Percentiles rank a stretch among this genome's conserved stretches.
Conservation (phyloP, 257 asterid species). For the Nicotiana otophora region DNA sequence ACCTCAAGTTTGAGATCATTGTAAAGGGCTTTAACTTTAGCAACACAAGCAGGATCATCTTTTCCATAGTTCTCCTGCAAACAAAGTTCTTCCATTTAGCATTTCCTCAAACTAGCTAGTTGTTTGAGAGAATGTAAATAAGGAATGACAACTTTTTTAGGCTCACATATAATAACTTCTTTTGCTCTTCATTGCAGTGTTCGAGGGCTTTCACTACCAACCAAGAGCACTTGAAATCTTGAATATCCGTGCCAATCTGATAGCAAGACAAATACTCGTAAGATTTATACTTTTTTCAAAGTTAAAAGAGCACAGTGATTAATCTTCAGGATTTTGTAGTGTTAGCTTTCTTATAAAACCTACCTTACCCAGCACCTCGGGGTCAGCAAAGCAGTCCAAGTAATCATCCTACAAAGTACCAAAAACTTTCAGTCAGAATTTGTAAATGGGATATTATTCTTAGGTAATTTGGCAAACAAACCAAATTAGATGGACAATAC, state of each 20-base stretch:
- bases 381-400: conserved; percentile 42
- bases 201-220: conserved; percentile 36
- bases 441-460: not conserved
- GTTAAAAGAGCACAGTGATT: not conserved
- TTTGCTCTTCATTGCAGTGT: conserved; percentile 25
- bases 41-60: conserved; percentile 26
- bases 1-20: conserved; percentile 37
- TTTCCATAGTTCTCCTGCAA: conserved; percentile 44
- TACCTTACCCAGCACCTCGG: conserved; percentile 41
- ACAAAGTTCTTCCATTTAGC: not conserved
- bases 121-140: not conserved
- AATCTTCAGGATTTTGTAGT: not conserved
- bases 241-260: conserved; percentile 30
- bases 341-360: not conserved
- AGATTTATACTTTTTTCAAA: not conserved
- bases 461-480: not conserved
- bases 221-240: conserved; percentile 45
- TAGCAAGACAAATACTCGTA: not conserved
- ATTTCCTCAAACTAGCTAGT: not conserved
- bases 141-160: not conserved
- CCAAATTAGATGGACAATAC: not conserved
- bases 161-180: conserved; percentile 28
- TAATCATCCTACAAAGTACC: conserved; percentile 33
- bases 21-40: conserved; percentile 33
- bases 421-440: not conserved